Evolutionary conservation across 2,329 filamentous ascomycete species (phyloP).

Genomic region (Mycosphaerelloides madeirae): DNA sequence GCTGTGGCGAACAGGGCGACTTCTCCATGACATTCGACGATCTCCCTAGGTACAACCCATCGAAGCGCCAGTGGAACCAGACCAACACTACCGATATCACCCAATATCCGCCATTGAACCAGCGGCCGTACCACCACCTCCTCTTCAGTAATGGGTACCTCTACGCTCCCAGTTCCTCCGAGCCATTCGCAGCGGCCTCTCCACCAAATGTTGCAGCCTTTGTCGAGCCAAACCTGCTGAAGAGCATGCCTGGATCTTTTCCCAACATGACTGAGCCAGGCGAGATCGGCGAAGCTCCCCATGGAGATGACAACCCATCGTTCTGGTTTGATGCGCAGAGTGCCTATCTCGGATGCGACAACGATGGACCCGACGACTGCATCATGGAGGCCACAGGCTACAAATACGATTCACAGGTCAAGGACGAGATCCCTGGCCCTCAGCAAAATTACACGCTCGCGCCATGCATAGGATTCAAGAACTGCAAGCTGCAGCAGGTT

Average conservation of each 20-base stretch:
- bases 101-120: constrained; percentile 38
- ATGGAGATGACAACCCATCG: constrained; percentile 35
- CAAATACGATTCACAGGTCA: constrained; percentile 33
- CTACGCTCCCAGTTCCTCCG: constrained; percentile 43
- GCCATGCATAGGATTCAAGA: constrained; percentile 35
- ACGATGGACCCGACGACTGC: constrained; percentile 37
- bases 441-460: constrained; percentile 39
- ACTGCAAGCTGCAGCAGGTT: constrained; percentile 43
- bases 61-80: constrained; percentile 19
- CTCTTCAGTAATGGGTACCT: constrained; percentile 49
- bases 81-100: constrained; percentile 26
- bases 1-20: constrained; percentile 44
- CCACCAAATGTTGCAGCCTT: constrained; percentile 47
- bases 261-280: constrained; percentile 34
- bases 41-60: constrained; percentile 33
- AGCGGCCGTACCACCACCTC: constrained; percentile 46
- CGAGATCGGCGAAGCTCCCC: constrained; percentile 45
- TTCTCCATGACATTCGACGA: constrained; percentile 38
- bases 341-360: constrained; percentile 47
- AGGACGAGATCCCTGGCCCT: constrained; percentile 35
- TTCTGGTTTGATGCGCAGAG: constrained; percentile 50
- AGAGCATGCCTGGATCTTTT: background rate
- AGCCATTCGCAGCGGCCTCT: constrained; percentile 44
- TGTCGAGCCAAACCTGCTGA: constrained; percentile 25
- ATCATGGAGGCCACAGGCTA: constrained; percentile 44